Evolutionary conservation across 805 yeast genomes (phyloP), one percentile per base, ranked within the genome.

Genomic region (Starmerella khaoyaiensis): DNA sequence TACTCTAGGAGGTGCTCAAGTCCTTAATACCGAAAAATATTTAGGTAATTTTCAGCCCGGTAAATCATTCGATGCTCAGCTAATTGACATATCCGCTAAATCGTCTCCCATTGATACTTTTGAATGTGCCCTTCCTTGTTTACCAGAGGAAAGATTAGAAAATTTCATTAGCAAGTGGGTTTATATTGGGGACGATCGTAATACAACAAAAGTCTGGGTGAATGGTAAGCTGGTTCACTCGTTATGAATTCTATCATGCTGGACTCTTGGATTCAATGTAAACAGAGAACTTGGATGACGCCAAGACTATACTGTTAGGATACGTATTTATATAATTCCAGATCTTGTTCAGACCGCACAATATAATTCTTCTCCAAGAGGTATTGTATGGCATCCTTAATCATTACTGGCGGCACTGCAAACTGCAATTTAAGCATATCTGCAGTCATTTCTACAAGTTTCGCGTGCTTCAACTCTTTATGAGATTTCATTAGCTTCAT

Each of bases 401-500:
- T 76, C 51, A 81, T 87, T 4, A 79, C 68, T 22, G 83, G 76
- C 42, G 77, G 76, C 4, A 96, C 94, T 49, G 71, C 74, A 64
- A 90, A 87, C 48, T 95, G 67, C 26, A 72, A 64, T 47, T 74
- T 74, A 5, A 94, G 72, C 52, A 81, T 93, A 37, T 80, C 78
- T 44, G 80, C 74, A 26, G 87, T 90, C 56, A 84, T 94, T 49
- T 79, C 81, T 24, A 84, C 75, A 52, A 87, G 68, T 34, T 74
- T 74, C 31, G 76, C 76, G 55, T 86, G 95, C 42, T 72, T 71
- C 51, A 83, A 63, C 32, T 67, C 67, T 56, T 83, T 80, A 54
- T 94, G 70, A 1, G 95, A 84, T 63, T 90, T 90, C 97, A 87
- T 86, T 52, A 87, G 79, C 52, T 97, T 70, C 22, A 87, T 96